These are phyloP conservation scores for Colletotrichum sp. DNA, from an alignment of 2,329 filamentous ascomycete species.

Conservation along the genomic window DNA sequence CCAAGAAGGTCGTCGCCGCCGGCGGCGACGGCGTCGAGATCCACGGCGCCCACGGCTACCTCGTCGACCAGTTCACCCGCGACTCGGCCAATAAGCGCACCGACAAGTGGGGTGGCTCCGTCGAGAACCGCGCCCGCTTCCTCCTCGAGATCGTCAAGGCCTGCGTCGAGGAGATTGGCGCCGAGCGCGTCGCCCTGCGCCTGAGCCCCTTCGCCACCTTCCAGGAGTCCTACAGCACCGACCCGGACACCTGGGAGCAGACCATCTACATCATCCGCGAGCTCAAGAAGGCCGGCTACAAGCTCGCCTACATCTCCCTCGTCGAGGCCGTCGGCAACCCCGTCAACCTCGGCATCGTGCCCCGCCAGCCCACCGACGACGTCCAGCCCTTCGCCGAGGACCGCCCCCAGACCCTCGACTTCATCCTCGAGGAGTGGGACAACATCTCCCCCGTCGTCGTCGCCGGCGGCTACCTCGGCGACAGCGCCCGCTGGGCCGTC, in stretches of 20 bases:
- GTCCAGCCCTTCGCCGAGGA: slow-evolving; percentile 17
- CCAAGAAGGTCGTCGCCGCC: slow-evolving; percentile 51
- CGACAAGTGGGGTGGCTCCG: slow-evolving; percentile 55
- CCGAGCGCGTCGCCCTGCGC: slow-evolving; percentile 41
- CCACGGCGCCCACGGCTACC: slow-evolving; percentile 55
- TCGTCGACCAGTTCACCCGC: slow-evolving; percentile 61
- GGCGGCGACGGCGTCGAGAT: slow-evolving; percentile 59
- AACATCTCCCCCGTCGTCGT: slow-evolving; percentile 32
- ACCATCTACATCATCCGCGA: slow-evolving; percentile 28
- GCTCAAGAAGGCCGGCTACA: slow-evolving; percentile 28
- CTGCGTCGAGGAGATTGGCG: slow-evolving; percentile 37
- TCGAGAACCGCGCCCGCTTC: slow-evolving; percentile 59
- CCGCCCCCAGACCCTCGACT: slow-evolving; percentile 30
- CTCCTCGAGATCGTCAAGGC: slow-evolving; percentile 53
- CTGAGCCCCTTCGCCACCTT: slow-evolving; percentile 32
- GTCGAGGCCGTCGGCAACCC: slow-evolving; percentile 38
- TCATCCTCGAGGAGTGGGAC: slow-evolving; percentile 31
- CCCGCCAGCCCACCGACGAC: slow-evolving; percentile 20
- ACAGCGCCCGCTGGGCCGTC: slow-evolving; percentile 26
- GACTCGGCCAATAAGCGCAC: slow-evolving; percentile 36
- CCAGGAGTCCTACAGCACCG: slow-evolving; percentile 28
- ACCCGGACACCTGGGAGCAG: slow-evolving; percentile 31
- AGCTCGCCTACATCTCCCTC: slow-evolving; percentile 38
- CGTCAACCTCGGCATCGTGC: slow-evolving; percentile 17
- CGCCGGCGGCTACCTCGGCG: slow-evolving; percentile 29